These are phyloP conservation scores for Trametes maxima DNA, from an alignment of 768 basidiomycete species.

Conservation along the genomic window DNA sequence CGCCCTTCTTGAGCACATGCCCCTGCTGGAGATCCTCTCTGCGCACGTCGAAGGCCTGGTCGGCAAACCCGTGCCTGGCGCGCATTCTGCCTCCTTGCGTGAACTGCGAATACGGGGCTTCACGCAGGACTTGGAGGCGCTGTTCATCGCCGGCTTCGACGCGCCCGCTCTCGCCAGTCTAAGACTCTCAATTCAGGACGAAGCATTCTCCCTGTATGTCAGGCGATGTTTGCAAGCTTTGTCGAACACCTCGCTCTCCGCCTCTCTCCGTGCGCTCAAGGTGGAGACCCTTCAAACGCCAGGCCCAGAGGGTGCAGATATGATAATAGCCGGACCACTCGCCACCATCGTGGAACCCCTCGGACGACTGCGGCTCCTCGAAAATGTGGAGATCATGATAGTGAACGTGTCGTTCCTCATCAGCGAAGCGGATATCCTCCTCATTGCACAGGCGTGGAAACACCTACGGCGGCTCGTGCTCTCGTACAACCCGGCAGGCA, in stretches of 20 bases:
- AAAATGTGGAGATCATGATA: background rate
- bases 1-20: background rate
- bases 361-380: background rate
- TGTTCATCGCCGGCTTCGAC: slow-evolving; percentile 3
- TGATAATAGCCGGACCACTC: background rate
- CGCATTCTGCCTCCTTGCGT: background rate
- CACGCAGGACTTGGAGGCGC: background rate
- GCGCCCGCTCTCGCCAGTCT: background rate
- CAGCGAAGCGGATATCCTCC: slow-evolving; percentile 4
- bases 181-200: background rate
- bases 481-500: background rate
- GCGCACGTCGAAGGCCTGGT: background rate
- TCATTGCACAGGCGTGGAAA: slow-evolving; percentile 6
- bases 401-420: background rate
- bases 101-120: background rate
- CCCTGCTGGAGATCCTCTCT: background rate
- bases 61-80: background rate
- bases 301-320: too few relatives aligned
- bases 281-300: background rate
- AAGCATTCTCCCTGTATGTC: background rate
- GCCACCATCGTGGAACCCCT: background rate
- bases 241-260: background rate
- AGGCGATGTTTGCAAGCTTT: background rate
- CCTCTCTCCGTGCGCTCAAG: background rate
- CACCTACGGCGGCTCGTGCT: background rate